Evolutionary conservation across 768 basidiomycete species (phyloP), one percentile per base, ranked within the genome.

Genomic region (Mycena pura): DNA sequence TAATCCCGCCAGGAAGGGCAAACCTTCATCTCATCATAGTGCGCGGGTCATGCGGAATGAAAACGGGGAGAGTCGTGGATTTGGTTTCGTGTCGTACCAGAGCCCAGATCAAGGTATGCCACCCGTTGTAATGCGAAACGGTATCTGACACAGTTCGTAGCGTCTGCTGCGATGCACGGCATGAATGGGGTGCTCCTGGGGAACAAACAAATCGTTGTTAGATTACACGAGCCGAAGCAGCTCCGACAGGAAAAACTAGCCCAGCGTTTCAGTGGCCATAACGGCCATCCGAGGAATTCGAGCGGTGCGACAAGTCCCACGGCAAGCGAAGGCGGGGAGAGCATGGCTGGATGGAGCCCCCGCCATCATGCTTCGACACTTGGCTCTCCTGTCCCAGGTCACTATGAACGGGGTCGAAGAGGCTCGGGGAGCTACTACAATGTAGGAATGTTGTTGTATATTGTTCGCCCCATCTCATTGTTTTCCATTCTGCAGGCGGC

Each of bases 31-130:
- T 31, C 6, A 41, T 32, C 21, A n/a, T 53, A 93, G 93, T 76
- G 95, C 95, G 43, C 89, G 94, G 59, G 93, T 96, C 39, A 95
- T 96, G 95, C 86, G 91, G 22, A 93, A 92, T 67, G 93, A 95
- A 69, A 76, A 63, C 59, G 90, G 91, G 31, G 87, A 89, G 49
- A 89, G 90, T 75, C 88, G 92, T 65, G 90, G 94, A 10, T 96
- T 96, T 71, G 95, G 95, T 27, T 96, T 96, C 69, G 95, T 96
- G 40, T 93, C 91, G 3, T 96, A 79, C 75, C 91, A 93, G 71
- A 84, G 86, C 9, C 91, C 93, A 21, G 87, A 90, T 64, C 90
- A 94, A 84, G 93, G 93, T 90, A 62, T 50, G 61, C 25, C 7
- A 51, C 10, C 39, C 47, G 25, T 38, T 53, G 21, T 25, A 22